Evolutionary conservation across 2,329 filamentous ascomycete species (phyloP), one percentile per base, ranked within the genome.

Genomic region (Aspergillus carbonarius): DNA sequence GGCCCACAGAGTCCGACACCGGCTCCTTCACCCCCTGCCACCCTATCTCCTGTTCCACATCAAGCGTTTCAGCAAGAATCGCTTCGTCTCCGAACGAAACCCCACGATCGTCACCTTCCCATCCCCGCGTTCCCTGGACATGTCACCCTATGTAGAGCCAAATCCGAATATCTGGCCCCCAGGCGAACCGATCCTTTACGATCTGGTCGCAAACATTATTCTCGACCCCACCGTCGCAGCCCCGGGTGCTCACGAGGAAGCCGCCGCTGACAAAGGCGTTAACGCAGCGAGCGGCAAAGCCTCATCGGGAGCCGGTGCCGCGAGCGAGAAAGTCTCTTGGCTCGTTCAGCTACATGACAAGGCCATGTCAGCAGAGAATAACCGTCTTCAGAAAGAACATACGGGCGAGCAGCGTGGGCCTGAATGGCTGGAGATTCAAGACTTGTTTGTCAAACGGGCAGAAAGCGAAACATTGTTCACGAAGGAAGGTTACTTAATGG

Each of bases 81-180:
- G 97, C 74, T 99, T 99, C 71, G 91, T 99, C 18, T 86, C 89
- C 2, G 93, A 98, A 78, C 90, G 95, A 52, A 99, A 99, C 74
- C 95, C 93, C 1, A 99, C 95, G 9, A 99, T 99, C 70, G 95
- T 99, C 63, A 98, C 93, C 0, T 99, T 98, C 75, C 91, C 93
- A 63, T 89, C 91, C 6, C 85, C 91, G 4, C 84, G 88, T 71
- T 86, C 88, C 42, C 85, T 99, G 8, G 92, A 99, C 73, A 88
- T 97, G 81, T 84, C 88, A 5, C 92, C 93, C 0, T 98, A 95
- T 69, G 92, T 96, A 12, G 92, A 98, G 77, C 93, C 93, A 0
- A 91, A 93, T 69, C 90, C 91, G 0, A 77, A 82, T 5, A 72
- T 89, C 37, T 86, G 89, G 74, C 84, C 88, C 0, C 85, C 85